Base-by-base conservation (phyloP, 495 filamentous ascomycete genomes). In the Xylaria castorea region DNA sequence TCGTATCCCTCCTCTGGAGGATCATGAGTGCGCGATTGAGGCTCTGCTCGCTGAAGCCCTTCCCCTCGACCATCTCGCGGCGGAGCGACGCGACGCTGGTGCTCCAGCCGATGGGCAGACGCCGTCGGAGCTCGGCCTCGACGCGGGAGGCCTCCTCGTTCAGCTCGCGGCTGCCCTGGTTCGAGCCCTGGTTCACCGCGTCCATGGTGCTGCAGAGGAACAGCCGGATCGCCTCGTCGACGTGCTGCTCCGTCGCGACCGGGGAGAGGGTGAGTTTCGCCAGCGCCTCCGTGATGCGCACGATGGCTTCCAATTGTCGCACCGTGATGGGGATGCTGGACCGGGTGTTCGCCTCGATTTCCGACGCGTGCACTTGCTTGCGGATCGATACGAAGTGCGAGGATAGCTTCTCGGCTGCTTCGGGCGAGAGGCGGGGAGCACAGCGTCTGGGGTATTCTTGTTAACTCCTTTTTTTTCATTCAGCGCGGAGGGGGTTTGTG, bases 131-230 rank as follows among this genome's bases (percentile, higher is more conserved):
- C 84, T 98, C 97, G 57, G 96, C 91, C 83, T 98, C 97, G 46
- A 98, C 90, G 80, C 95, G 94, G 71, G 85, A 83, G 5, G 92
- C 92, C 79, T 98, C 95, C 66, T 97, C 94, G 84, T 93, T 94
- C 63, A 98, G 86, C 83, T 98, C 96, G 75, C 91, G 91, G 81
- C 88, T 93, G 60, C 92, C 93, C 71, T 92, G 89, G 65, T 89
- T 91, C 68, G 91, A 90, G 36, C 95, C 96, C 77, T 97, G 94
- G 55, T 92, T 93, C 51, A 98, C 93, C 3, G 96, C 96, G 81
- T 99, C 95, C 96, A 99, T 99, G 63, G 96, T 99, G 2, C 90
- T 93, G 55, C 95, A 97, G 5, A 99, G 84, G 91, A 99, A 99
- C 38, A 99, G 89, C 0, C 97, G 92, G 77, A 99, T 99, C 2